Percentiles rank a stretch among this genome's conserved stretches.
Conservation (phyloP, 345 rosid genomes). For the Eucalyptus marginata region DNA sequence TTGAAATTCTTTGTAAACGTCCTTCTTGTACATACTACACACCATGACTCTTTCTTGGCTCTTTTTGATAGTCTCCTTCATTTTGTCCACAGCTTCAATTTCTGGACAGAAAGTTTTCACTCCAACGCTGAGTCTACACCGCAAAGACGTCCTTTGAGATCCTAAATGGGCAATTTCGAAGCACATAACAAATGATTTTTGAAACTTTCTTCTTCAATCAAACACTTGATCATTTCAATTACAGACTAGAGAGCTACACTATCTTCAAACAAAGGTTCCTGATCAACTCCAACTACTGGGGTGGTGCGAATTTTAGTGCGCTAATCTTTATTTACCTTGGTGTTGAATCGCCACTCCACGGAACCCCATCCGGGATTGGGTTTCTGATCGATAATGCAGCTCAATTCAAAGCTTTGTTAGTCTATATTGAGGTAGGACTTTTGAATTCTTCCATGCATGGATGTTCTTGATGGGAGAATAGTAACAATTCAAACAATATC, state of each 20-base stretch:
- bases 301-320: conserved; percentile 20
- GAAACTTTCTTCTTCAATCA: conserved; percentile 15
- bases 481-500: no score
- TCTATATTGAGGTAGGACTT: conserved; percentile 30
- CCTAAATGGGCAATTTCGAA: background rate
- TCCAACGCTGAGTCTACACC: background rate
- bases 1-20: background rate
- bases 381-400: conserved; percentile 24
- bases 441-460: background rate
- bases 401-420: conserved; percentile 17
- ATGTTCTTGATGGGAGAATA: background rate
- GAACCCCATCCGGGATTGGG: conserved; percentile 1
- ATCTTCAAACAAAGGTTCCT: conserved; percentile 38
- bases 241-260: conserved; percentile 30
- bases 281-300: conserved; percentile 34
- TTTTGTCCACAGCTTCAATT: background rate
- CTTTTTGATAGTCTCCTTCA: background rate
- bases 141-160: background rate
- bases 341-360: conserved; percentile 16
- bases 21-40: background rate
- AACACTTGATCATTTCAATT: conserved; percentile 48
- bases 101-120: background rate
- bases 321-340: conserved; percentile 41
- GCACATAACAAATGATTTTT: background rate
- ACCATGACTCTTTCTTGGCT: background rate